phyloP scores from a whole-genome alignment of 257 asterid genomes.

The Pogostemon cablin region DNA sequence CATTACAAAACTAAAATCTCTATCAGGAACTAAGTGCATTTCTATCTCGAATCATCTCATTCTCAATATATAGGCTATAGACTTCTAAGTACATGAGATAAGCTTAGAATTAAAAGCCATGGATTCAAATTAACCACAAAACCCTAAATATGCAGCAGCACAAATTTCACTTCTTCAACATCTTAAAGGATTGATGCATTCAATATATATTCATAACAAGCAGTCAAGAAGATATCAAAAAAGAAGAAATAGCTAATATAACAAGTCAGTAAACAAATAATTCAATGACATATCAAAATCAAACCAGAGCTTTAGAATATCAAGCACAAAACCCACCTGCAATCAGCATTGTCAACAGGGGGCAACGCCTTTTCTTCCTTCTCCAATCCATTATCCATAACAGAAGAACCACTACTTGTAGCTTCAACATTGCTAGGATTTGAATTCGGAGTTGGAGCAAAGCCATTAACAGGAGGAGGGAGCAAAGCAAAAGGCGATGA shows the following conservation, averaged over 20 bases:
- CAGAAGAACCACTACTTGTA: conserved; percentile 31
- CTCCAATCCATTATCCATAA: conserved; percentile 37
- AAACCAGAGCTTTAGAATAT: background rate
- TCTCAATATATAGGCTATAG: background rate
- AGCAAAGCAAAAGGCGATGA: conserved; percentile 47
- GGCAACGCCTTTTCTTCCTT: conserved; percentile 35
- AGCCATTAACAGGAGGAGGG: conserved; percentile 26
- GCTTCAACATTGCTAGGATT: conserved; percentile 24
- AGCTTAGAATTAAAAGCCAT: conserved; percentile 2
- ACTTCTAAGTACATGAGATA: background rate
- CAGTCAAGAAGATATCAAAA: background rate
- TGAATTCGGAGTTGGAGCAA: conserved; percentile 30
- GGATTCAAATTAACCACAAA: conserved; percentile 15
- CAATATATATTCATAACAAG: background rate
- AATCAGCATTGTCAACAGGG: conserved; percentile 26
- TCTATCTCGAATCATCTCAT: too few relatives aligned
- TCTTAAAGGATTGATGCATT: conserved; percentile 2
- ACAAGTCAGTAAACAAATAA: background rate
- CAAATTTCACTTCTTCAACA: conserved; percentile 12
- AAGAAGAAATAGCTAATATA: background rate
- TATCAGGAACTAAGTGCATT: background rate
- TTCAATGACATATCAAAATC: conserved; percentile 10
- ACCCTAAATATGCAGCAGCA: conserved; percentile 18
- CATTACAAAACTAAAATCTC: background rate
- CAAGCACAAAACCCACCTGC: conserved; percentile 44